phyloP scores from a whole-genome alignment of 2,329 filamentous ascomycete species.

The Colletotrichum musicola region DNA sequence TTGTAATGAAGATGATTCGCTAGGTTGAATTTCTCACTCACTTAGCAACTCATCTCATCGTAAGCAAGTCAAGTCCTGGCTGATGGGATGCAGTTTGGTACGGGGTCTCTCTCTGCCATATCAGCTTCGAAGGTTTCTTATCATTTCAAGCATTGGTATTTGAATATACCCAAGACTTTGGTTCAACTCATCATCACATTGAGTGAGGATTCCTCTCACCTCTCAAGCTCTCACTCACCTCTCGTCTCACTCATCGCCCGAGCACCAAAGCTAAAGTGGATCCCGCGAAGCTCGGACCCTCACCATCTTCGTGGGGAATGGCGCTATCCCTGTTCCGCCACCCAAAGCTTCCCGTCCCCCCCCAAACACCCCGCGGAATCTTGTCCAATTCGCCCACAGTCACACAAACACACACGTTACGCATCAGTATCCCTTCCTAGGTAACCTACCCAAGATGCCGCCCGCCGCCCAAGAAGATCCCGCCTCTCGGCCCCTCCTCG shows the following conservation, averaged over 20 bases:
- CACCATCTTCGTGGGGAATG: background rate
- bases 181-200: no score
- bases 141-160: no score
- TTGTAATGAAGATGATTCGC: no score
- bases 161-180: no score
- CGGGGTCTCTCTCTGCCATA: no score
- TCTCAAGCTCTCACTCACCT: no score
- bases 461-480: slow-evolving; percentile 14
- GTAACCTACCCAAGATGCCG: slow-evolving; percentile 16
- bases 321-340: slow-evolving; percentile 33
- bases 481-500: slow-evolving; percentile 27
- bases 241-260: background rate
- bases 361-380: slow-evolving; percentile 5
- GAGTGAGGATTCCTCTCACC: no score
- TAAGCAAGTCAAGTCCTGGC: no score
- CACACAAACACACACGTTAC: background rate
- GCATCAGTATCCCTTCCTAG: background rate
- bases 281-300: background rate
- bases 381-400: slow-evolving; percentile 16
- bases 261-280: background rate
- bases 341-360: background rate
- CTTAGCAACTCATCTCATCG: no score
- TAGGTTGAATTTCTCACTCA: no score
- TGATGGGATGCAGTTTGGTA: no score
- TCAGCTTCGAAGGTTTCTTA: no score